Base-by-base conservation (phyloP, 345 rosid genomes). In the Eucalyptus fibrosa region DNA sequence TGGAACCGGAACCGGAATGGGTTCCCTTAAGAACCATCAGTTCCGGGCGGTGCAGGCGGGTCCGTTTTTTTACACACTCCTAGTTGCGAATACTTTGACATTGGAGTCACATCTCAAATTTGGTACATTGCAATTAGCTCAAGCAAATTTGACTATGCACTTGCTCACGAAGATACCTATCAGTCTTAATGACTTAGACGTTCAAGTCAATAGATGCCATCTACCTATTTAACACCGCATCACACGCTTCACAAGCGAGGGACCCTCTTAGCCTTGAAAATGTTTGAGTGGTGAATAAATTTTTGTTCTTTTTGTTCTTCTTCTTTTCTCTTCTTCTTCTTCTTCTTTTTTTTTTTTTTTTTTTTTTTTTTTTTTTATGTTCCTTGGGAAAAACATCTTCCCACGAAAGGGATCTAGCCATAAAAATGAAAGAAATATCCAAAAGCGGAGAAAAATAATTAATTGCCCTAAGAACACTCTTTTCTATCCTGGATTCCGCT, bases 301-400 rank as follows among this genome's bases (percentile, higher is more conserved):
- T 16, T n/a, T 65, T 65, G 19, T 7, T 60, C 32, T 26, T 60
- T 30, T 30, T 65, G 69, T 62, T 62, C n/a, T 59, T 62, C 19
- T 50, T 50, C 51, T 28, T 12, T 12, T 28, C 6, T n/a, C n/a
- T n/a, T n/a, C n/a, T n/a, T n/a, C n/a, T n/a, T n/a, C n/a, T n/a
- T n/a, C n/a, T n/a, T 3, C 1, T 12, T 12, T 2, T 7, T 13
- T 7, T 7, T 12, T 28, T 13, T 3, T 1, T 12, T 12, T 2
- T 7, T 13, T 7, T 4, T 0, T 7, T 62, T 12, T 13, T 28
- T 7, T 14, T 62, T 6, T 14, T 0, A 30, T 30, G 17, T 62
- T 62, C 4, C 77, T 65, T 65, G 40, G 21, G 77, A 23, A 44
- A 40, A 77, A 40, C 83, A 21, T 77, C 83, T 77, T 77, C 83